A percentile compares a stretch with the other conserved stretches of the same genome.
phyloP scores from a whole-genome alignment of 1,284 basidiomycete genomes.

The Boletus calvinii region DNA sequence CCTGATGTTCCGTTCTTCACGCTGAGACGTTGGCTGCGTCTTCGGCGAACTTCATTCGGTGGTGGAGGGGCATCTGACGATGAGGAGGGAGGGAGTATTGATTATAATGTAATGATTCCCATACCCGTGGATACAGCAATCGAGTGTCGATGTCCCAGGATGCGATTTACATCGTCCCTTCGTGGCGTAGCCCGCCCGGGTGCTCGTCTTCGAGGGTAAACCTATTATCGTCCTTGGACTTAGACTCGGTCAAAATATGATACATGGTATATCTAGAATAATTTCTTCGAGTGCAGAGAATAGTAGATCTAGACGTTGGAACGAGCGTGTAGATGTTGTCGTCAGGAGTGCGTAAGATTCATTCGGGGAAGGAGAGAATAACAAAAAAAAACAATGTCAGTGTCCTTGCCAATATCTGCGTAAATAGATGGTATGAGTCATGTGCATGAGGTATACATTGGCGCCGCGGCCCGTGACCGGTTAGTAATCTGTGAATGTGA shows the following conservation, averaged over 20 bases:
- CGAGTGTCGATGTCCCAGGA: no score
- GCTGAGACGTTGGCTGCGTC: conserved; percentile 82
- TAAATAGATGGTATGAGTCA: conserved; percentile 5
- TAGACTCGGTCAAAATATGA: conserved; percentile 5
- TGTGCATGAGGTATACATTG: conserved; percentile 6
- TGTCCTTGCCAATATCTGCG: conserved; percentile 10
- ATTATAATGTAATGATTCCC: no score
- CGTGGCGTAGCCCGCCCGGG: background rate
- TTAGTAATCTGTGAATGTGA: conserved; percentile 5
- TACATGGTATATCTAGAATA: background rate
- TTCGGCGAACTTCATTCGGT: conserved; percentile 48
- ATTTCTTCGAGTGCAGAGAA: background rate
- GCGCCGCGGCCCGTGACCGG: background rate
- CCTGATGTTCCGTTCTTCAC: conserved; percentile 53
- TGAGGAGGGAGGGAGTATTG: conserved; percentile 27
- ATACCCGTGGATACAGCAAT: background rate
- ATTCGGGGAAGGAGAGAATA: background rate
- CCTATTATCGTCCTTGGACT: no score
- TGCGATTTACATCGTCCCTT: no score
- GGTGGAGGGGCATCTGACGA: conserved; percentile 30
- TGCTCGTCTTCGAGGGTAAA: background rate
- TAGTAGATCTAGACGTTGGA: background rate
- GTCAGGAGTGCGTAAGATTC: background rate
- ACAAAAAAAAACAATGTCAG: background rate
- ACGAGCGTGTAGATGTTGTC: background rate